Percentiles rank a stretch among this genome's conserved stretches.
Conservation (phyloP, 768 basidiomycete species). For the Trametes cubensis region DNA sequence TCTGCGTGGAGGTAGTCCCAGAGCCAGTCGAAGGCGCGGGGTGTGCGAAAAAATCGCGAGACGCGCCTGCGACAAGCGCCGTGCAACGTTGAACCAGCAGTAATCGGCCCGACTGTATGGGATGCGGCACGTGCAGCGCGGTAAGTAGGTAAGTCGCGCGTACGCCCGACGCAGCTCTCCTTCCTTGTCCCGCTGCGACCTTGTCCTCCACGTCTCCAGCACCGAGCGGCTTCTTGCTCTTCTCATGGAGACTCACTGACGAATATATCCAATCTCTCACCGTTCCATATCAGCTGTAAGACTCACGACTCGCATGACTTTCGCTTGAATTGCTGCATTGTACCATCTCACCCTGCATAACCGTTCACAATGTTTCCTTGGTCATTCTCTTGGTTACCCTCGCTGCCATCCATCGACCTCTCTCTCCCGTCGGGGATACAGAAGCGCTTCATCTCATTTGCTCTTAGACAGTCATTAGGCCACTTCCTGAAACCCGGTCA, state of each 20-base stretch:
- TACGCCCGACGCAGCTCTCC: constrained; percentile 7
- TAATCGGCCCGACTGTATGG: background rate
- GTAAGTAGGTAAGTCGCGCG: background rate
- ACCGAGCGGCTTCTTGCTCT: background rate
- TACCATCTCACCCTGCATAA: background rate
- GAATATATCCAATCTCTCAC: background rate
- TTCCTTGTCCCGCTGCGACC: constrained; percentile 14
- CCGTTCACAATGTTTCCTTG: constrained; percentile 36
- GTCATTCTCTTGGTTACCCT: constrained; percentile 49
- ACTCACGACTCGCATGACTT: constrained; percentile 3
- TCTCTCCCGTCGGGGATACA: constrained; percentile 74
- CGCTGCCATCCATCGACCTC: constrained; percentile 66
- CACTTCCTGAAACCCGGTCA: constrained; percentile 89
- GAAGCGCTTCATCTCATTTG: constrained; percentile 85
- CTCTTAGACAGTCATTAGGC: constrained; percentile 81
- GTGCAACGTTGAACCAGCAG: too few relatives aligned
- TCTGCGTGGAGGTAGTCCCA: too few relatives aligned
- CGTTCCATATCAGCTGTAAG: background rate
- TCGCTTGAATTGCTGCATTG: background rate
- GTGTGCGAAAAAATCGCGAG: too few relatives aligned
- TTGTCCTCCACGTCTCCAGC: background rate
- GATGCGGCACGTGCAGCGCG: constrained; percentile 7
- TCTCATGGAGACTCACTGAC: constrained; percentile 9
- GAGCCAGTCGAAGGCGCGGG: too few relatives aligned
- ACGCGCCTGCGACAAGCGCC: too few relatives aligned